Conservation (phyloP, 306 rosid genomes). For the Trifolium dubium region DNA sequence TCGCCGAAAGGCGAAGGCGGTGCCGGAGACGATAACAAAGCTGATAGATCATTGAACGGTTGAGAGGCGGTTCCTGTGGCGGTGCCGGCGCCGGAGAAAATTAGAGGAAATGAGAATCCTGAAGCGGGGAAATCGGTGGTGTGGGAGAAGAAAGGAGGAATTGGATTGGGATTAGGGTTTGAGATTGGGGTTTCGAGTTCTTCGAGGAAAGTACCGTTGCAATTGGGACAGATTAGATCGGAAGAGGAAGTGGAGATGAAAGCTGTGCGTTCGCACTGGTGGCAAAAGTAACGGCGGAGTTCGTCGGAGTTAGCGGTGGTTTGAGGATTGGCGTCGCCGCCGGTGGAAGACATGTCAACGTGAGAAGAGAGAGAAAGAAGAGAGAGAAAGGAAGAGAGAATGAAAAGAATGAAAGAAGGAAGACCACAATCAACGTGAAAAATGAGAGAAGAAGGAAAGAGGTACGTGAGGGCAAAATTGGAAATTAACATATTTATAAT, state of each 20-base stretch:
- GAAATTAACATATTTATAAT: too few relatives aligned
- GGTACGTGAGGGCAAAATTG: background rate
- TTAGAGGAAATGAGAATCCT: conserved; percentile 48
- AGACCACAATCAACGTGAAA: conserved; percentile 3
- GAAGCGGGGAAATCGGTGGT: conserved; percentile 46
- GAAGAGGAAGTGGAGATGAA: conserved; percentile 56
- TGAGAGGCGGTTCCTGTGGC: background rate
- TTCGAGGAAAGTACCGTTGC: conserved; percentile 72
- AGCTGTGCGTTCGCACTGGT: conserved; percentile 71
- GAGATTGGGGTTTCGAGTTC: conserved; percentile 66
- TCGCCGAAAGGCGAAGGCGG: conserved; percentile 52
- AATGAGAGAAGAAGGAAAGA: background rate
- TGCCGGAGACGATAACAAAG: conserved; percentile 52
- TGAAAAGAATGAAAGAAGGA: background rate
- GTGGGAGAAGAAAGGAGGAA: conserved; percentile 55
- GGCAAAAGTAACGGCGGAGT: conserved; percentile 70
- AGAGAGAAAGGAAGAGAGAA: conserved; percentile 19
- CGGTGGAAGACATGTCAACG: conserved; percentile 71
- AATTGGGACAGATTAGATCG: conserved; percentile 73
- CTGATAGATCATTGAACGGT: conserved; percentile 58
- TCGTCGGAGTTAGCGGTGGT: conserved; percentile 36
- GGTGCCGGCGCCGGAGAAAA: conserved; percentile 39
- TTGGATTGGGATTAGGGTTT: conserved; percentile 37
- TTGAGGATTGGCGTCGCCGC: conserved; percentile 42
- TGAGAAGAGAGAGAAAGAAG: conserved; percentile 34